A percentile compares a stretch with the other conserved stretches of the same genome.
These are phyloP conservation scores for Ganoderma leucocontextum DNA, from an alignment of 1,284 basidiomycete genomes.

Conservation along the genomic window DNA sequence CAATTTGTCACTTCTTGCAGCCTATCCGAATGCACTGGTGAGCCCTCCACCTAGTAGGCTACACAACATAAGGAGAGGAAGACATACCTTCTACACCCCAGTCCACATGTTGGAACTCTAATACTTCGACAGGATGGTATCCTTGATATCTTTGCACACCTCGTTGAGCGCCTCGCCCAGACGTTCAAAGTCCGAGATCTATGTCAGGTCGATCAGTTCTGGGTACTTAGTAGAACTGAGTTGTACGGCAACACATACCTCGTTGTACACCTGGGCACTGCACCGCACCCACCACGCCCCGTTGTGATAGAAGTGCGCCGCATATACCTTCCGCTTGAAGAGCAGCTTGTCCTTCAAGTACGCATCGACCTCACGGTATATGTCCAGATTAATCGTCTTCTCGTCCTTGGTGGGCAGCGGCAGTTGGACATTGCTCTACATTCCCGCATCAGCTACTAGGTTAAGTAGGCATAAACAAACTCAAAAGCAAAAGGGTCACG, in stretches of 20 bases:
- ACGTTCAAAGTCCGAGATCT: constrained; percentile 60
- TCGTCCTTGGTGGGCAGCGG: constrained; percentile 38
- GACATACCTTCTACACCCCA: neutral
- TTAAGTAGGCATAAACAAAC: neutral
- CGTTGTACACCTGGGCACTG: constrained; percentile 79
- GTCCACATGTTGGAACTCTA: neutral
- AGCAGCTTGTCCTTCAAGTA: constrained; percentile 51
- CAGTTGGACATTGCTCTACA: constrained; percentile 46
- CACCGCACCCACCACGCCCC: constrained; percentile 76
- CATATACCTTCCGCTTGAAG: constrained; percentile 52
- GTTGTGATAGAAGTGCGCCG: constrained; percentile 61
- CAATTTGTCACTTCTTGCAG: neutral
- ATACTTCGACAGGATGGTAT: constrained; percentile 25
- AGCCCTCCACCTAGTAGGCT: neutral
- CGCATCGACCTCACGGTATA: constrained; percentile 39
- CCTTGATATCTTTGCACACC: constrained; percentile 34
- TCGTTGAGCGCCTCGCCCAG: constrained; percentile 35
- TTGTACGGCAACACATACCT: constrained; percentile 40
- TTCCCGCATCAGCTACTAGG: neutral
- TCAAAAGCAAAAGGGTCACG: constrained; percentile 26
- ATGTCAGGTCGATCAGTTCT: too few relatives aligned
- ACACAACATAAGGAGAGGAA: neutral
- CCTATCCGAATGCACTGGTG: neutral
- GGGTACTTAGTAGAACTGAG: neutral
- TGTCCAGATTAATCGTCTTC: constrained; percentile 18